Conservation (phyloP, 495 filamentous ascomycete species). For the Aspergillus sclerotiicarbonarius region DNA sequence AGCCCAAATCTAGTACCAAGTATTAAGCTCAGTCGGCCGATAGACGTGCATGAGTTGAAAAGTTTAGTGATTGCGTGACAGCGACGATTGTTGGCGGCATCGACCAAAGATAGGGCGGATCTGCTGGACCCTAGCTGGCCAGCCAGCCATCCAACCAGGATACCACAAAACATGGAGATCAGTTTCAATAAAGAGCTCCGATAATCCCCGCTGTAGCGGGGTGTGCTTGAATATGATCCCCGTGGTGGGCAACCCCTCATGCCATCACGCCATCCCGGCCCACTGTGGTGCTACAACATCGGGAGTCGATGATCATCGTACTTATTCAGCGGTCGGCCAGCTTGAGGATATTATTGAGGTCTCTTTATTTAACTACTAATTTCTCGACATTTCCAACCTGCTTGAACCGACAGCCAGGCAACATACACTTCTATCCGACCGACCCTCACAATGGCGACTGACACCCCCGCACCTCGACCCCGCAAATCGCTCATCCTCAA, state of each 20-base stretch:
- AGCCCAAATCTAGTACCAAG: not conserved
- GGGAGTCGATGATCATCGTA: too few species aligned
- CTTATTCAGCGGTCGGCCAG: too few species aligned
- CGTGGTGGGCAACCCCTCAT: not conserved
- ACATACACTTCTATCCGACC: not conserved
- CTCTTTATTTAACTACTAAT: not conserved
- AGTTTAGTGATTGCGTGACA: slow-evolving; percentile 4
- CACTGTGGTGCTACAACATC: slow-evolving; percentile 39
- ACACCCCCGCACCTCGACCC: slow-evolving; percentile 12
- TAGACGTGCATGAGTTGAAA: not conserved
- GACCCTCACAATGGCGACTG: slow-evolving; percentile 5
- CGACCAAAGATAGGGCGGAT: slow-evolving; percentile 1
- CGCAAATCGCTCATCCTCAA: slow-evolving; percentile 56
- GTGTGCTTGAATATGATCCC: not conserved
- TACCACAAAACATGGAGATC: not conserved
- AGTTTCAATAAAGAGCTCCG: not conserved
- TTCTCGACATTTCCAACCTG: too few species aligned
- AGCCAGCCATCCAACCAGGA: not conserved
- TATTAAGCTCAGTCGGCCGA: not conserved
- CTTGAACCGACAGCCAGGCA: not conserved
- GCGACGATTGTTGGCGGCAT: not conserved
- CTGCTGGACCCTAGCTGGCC: not conserved
- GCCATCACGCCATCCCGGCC: slow-evolving; percentile 41
- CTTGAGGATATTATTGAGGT: too few species aligned
- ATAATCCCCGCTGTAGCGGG: not conserved